Percentiles rank a stretch among this genome's conserved stretches.
These are phyloP conservation scores for Carex myosuroides DNA, from an alignment of 176 grass and related monocot genomes.

Conservation along the genomic window DNA sequence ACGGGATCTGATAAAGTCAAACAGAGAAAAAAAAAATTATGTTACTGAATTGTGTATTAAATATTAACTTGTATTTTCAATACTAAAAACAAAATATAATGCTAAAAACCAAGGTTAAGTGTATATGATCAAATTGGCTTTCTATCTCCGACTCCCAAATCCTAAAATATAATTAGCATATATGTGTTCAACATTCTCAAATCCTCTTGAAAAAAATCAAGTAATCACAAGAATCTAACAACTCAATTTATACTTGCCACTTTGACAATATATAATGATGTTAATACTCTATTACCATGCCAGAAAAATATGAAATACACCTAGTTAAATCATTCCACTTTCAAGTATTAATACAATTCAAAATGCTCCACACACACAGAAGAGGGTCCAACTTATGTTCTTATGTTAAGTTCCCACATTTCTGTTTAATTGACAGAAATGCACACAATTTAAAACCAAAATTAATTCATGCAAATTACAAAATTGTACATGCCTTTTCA, in stretches of 20 bases:
- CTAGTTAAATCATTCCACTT: background rate
- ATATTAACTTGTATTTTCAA: background rate
- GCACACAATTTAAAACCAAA: background rate
- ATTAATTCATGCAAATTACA: background rate
- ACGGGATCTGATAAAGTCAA: constrained; percentile 53
- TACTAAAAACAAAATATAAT: background rate
- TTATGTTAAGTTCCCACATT: background rate
- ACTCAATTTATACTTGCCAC: background rate
- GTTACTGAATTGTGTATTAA: background rate
- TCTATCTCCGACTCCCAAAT: background rate
- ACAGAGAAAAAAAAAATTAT: constrained; percentile 29
- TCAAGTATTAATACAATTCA: background rate
- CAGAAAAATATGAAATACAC: background rate
- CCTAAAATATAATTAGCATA: background rate
- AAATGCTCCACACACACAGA: too few relatives aligned
- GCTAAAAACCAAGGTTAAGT: background rate
- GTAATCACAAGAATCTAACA: background rate
- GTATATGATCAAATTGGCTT: background rate
- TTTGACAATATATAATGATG: background rate
- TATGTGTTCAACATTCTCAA: background rate
- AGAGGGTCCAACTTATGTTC: background rate
- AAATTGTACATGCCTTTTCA: background rate
- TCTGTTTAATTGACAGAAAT: background rate
- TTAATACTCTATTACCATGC: background rate
- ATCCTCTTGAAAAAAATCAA: background rate